Base-by-base conservation (phyloP, 2,329 filamentous ascomycete species). In the Monosporascus cannonballus region DNA sequence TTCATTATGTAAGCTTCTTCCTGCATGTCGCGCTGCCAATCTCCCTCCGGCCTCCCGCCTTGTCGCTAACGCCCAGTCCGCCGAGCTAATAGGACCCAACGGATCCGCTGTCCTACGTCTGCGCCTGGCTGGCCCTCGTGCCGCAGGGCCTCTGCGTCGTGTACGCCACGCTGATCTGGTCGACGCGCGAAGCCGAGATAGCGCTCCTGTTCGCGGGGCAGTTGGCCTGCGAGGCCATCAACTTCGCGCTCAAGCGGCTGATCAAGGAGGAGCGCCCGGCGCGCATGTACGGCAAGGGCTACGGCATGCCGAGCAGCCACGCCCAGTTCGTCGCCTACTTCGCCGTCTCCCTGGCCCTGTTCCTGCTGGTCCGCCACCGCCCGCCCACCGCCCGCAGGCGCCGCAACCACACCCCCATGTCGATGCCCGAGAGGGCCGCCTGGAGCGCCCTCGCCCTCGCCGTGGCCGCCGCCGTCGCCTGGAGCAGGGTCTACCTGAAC, bases 251-350 rank as follows among this genome's bases (percentile, higher is more conserved):
- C 48, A 99, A 99, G 76, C 83, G 94, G 25, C 76, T 90, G 57
- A 93, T 99, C 69, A 94, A 93, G 67, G 90, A 97, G 71, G 90
- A 96, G 70, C 82, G 94, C 48, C 94, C 94, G 27, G 81, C 78
- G 57, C 87, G 87, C 83, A 86, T 76, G 78, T 85, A 92, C 65
- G 92, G 90, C 52, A 96, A 96, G 70, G 94, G 94, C 58, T 99
- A 99, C 67, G 95, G 94, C 62, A 99, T 99, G 95, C 94, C 94
- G 50, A 80, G 76, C 7, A 96, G 92, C 38, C 94, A 99, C 73
- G 89, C 94, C 8, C 94, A 99, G 74, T 99, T 96, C 69, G 88
- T 93, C 56, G 81, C 87, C 52, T 99, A 90, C 76, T 97, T 96
- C 80, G 87, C 90, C 53, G 74, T 96, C 53, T 94, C 89, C 56